Base-by-base conservation (phyloP, 768 basidiomycete genomes). In the Pisolithus albus region DNA sequence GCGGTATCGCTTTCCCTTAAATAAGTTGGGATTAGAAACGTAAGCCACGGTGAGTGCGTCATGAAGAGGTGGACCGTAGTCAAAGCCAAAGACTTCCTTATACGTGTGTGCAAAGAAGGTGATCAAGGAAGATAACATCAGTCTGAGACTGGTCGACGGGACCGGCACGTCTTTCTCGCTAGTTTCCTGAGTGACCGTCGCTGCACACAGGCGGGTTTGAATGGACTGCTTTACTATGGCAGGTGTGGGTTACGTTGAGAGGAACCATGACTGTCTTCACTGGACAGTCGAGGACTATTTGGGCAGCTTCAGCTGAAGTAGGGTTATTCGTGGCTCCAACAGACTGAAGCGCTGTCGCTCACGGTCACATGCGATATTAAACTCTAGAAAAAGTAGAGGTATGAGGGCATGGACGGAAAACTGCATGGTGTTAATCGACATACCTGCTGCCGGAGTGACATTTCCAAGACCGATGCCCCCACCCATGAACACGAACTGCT, bases 401-500 rank as follows among this genome's bases (percentile, higher is more conserved):
- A 34, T 46, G 15, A 50, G 36, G 6, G 38, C 37, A 7, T 18
- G 19, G 46, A 38, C 21, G 49, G 39, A 32, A 21, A 28, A 34
- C 19, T 47, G n/a, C 13, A 30, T 16, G 10, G 18, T 19, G 41
- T 41, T 4, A 19, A 15, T 23, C 4, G 11, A 54, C 68, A 42
- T 51, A 82, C 83, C 82, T 59, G 88, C 89, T 10, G 81, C 84
- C 13, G 90, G 73, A 7, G 86, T 84, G 30, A 84, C 74, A 61
- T 93, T 94, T 0, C 92, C 91, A 21, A 88, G 62, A 8, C 91
- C 91, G 26, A 90, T 83, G 2, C 82, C 90, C n/a, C 92, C 92
- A 10, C 92, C 92, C 92, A 95, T 94, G 60, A 91, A 76, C 13
- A 81, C 76, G 40, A 82, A 70, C 49, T 77, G 69, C 39, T 75